Conservation (phyloP, 1,139 yeast species). For the Suhomyces choctaworum region DNA sequence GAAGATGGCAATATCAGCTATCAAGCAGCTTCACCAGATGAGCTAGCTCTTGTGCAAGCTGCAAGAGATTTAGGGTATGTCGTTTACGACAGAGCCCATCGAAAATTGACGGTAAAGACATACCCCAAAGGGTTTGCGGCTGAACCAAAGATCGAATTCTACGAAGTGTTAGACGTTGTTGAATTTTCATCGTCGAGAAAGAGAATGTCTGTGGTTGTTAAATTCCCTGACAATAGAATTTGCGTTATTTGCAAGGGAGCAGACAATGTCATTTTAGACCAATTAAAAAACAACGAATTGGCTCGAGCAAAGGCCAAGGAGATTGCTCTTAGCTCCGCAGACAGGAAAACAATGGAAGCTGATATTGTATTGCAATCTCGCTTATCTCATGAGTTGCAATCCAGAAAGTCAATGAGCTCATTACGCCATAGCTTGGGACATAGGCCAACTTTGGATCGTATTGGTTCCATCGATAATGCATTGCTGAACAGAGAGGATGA, state of each 20-base stretch:
- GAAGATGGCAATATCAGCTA: conserved; percentile 61
- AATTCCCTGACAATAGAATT: conserved; percentile 76
- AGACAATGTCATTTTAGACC: conserved; percentile 85
- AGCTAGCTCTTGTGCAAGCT: conserved; percentile 86
- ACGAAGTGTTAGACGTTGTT: conserved; percentile 72
- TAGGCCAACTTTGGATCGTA: conserved; percentile 17
- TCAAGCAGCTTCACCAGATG: conserved; percentile 96
- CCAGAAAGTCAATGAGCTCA: conserved; percentile 30
- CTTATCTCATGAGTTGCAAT: conserved; percentile 36
- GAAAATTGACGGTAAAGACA: conserved; percentile 62
- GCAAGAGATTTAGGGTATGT: conserved; percentile 93
- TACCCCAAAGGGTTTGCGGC: conserved; percentile 80
- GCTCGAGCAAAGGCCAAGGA: conserved; percentile 67
- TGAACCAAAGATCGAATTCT: conserved; percentile 63
- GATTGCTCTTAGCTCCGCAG: conserved; percentile 56
- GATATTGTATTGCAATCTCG: conserved; percentile 63
- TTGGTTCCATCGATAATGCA: conserved; percentile 56
- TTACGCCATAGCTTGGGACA: conserved; percentile 27
- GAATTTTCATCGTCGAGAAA: conserved; percentile 89
- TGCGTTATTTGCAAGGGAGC: conserved; percentile 93
- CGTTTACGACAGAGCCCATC: conserved; percentile 65
- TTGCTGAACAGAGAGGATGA: conserved; percentile 52
- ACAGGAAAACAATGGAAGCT: conserved; percentile 79
- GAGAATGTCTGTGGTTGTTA: conserved; percentile 88
- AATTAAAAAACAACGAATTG: conserved; percentile 55